Base-by-base conservation (phyloP, 306 rosid genomes). In the Dalbergia cultrata region DNA sequence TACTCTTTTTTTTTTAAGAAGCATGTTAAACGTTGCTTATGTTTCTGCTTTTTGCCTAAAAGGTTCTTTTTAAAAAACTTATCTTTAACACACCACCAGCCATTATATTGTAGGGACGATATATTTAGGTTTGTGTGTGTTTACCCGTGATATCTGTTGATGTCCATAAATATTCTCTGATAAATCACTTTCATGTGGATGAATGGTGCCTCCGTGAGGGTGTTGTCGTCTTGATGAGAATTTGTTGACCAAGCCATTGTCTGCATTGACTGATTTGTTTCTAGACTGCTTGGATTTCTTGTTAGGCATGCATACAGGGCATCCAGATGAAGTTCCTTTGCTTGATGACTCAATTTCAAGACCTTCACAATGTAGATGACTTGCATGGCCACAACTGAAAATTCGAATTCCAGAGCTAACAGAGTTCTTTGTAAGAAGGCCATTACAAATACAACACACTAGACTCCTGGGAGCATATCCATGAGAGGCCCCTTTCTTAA, bases 401-500 rank as follows among this genome's bases (percentile, higher is more conserved):
- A 93, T 92, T 54, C 93, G 90, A 85, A 95, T 83, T 78, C 95
- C 88, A 21, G 90, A 87, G 83, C 87, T 87, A 53, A 76, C 87
- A 2, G 90, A 81, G 82, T 81, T 89, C 89, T 91, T 88, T 37
- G 90, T 80, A 70, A 95, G 90, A 63, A 81, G 87, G 81, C 91
- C 69, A 75, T 83, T 91, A 58, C 99, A 95, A 76, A 95, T 85
- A 74, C 97, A 90, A 78, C 98, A 95, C 39, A 81, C 34, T 53
- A 77, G 78, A 89, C 80, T 85, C 86, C 86, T 87, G 72, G 98
- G 99, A 75, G 97, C 94, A 65, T 90, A 95, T 17, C 97, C 99
- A 73, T 93, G 98, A 71, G 98, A 85, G 31, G 99, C 97, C 63
- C 99, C 99, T 77, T 84, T 95, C 91, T 93, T 95, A 77, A 95